phyloP scores from a whole-genome alignment of 1,284 basidiomycete genomes.

The Meripilus lineatus region DNA sequence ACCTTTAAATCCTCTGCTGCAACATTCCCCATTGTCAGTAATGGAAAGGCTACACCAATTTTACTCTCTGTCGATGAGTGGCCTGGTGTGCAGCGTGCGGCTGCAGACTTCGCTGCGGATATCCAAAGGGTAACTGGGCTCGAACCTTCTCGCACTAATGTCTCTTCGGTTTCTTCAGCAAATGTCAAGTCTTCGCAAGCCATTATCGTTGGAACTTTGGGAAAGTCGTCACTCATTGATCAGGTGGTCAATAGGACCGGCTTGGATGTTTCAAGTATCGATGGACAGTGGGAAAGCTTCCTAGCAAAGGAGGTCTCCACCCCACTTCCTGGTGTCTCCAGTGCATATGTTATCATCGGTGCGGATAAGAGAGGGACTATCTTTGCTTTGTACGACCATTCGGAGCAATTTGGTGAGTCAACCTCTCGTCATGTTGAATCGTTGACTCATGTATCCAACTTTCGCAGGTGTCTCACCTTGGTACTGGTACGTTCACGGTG shows the following conservation, averaged over 20 bases:
- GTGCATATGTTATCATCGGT: slow-evolving; percentile 62
- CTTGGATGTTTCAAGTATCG: slow-evolving; percentile 49
- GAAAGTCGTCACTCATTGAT: slow-evolving; percentile 54
- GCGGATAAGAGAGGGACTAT: slow-evolving; percentile 65
- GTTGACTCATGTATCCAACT: neutral
- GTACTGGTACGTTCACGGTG: slow-evolving; percentile 44
- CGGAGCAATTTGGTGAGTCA: slow-evolving; percentile 60
- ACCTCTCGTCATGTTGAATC: neutral
- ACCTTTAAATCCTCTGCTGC: slow-evolving; percentile 25
- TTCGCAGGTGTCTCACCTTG: slow-evolving; percentile 54
- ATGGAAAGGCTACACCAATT: slow-evolving; percentile 42
- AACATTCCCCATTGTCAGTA: slow-evolving; percentile 38
- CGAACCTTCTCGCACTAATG: slow-evolving; percentile 41
- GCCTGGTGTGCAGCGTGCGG: slow-evolving; percentile 61
- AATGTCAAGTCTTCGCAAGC: slow-evolving; percentile 25
- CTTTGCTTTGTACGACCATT: slow-evolving; percentile 64
- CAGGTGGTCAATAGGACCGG: slow-evolving; percentile 45
- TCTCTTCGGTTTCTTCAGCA: slow-evolving; percentile 27
- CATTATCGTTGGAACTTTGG: slow-evolving; percentile 61
- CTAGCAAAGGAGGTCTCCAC: slow-evolving; percentile 45
- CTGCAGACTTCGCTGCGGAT: slow-evolving; percentile 54
- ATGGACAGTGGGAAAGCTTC: slow-evolving; percentile 64
- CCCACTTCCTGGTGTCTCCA: slow-evolving; percentile 50
- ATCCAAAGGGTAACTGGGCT: slow-evolving; percentile 54
- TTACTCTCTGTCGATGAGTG: slow-evolving; percentile 52